Conservation (phyloP, 805 yeast genomes). For the Yarrowia porcina region DNA sequence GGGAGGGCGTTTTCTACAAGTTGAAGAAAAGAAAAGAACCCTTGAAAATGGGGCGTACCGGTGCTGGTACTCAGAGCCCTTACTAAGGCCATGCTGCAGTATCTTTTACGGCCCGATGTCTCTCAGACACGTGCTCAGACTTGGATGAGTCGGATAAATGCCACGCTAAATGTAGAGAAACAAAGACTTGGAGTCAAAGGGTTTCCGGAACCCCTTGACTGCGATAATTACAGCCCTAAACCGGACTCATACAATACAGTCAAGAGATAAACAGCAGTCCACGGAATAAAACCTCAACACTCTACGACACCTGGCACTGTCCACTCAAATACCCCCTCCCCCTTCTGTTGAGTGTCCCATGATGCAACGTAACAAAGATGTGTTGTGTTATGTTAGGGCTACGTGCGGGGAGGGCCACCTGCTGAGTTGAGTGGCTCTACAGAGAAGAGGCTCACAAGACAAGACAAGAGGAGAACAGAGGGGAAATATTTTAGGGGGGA, state of each 20-base stretch:
- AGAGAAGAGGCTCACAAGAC: neutral
- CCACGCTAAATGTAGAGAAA: neutral
- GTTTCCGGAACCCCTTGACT: neutral
- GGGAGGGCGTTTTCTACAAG: neutral
- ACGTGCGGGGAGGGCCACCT: neutral
- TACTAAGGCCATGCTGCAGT: too few species aligned
- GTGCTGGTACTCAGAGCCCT: too few species aligned
- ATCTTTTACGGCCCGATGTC: too few species aligned
- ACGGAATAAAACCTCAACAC: too few species aligned
- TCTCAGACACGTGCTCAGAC: neutral
- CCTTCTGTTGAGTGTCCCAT: neutral
- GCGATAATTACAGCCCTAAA: neutral
- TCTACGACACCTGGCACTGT: too few species aligned
- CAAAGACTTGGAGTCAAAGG: neutral
- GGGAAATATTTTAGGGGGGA: neutral
- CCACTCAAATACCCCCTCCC: too few species aligned
- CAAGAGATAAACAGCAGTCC: too few species aligned
- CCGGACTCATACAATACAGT: too few species aligned
- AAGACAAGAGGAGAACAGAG: neutral
- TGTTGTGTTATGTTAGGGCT: neutral
- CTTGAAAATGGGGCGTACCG: neutral
- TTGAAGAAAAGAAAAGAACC: neutral
- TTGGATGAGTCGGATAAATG: neutral
- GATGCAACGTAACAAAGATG: neutral
- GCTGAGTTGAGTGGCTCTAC: neutral